Evolutionary conservation across 1,139 yeast genomes (phyloP).

Genomic region (Kluyveromyces sp.): DNA sequence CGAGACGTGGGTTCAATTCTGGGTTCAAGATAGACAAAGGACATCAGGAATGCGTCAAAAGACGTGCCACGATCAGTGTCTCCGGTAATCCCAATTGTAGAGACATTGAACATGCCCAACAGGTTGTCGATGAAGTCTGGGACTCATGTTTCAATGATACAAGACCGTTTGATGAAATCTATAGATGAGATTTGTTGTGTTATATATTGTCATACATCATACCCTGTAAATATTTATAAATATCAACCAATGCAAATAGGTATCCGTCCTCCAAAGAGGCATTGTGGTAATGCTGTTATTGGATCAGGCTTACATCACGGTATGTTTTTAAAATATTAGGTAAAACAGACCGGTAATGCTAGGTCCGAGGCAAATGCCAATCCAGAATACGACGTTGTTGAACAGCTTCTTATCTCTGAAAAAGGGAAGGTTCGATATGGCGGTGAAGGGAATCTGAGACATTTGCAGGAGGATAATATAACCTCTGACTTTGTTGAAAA

Average conservation of each 20-base stretch:
- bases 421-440: conserved; percentile 44
- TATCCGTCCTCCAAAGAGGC: no score
- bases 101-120: conserved; percentile 64
- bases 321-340: conserved; percentile 54
- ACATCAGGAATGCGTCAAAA: conserved; percentile 81
- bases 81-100: conserved; percentile 78
- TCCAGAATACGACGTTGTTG: conserved; percentile 85
- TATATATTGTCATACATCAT: not conserved
- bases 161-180: conserved; percentile 89
- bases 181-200: conserved; percentile 29
- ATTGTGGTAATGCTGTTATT: not conserved
- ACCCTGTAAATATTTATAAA: not conserved
- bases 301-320: no score
- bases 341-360: conserved; percentile 81
- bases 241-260: not conserved
- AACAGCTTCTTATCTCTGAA: conserved; percentile 50
- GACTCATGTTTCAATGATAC: conserved; percentile 91
- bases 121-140: conserved; percentile 81
- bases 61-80: conserved; percentile 84
- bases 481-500: conserved; percentile 74
- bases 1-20: conserved; percentile 36
- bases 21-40: conserved; percentile 47
- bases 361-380: conserved; percentile 87
- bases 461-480: conserved; percentile 75
- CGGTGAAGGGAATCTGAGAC: conserved; percentile 60